Evolutionary conservation across 1,139 yeast species (phyloP).

Genomic region (Yamadazyma mexicana): DNA sequence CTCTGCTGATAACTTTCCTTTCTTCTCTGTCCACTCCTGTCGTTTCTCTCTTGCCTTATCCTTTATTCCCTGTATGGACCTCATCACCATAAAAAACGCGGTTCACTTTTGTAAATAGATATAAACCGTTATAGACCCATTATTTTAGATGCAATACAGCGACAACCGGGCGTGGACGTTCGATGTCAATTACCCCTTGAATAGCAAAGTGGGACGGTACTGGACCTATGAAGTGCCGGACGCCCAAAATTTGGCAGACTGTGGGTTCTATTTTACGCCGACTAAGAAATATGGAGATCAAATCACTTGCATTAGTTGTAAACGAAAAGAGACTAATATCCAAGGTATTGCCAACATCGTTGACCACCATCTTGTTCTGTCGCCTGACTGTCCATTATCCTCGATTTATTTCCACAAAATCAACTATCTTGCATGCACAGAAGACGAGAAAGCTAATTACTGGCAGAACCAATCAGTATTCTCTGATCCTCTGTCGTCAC

Average conservation of each 20-base stretch:
- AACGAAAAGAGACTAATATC: conserved; percentile 41
- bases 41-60: not conserved
- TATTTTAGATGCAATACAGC: conserved; percentile 18
- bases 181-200: conserved; percentile 12
- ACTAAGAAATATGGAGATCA: conserved; percentile 44
- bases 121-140: not conserved
- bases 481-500: conserved; percentile 28
- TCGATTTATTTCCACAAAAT: conserved; percentile 25
- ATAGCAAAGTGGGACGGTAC: conserved; percentile 13
- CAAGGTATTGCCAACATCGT: conserved; percentile 32
- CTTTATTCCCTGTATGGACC: not conserved
- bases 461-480: conserved; percentile 23
- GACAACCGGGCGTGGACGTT: conserved; percentile 19
- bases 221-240: conserved; percentile 19
- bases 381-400: conserved; percentile 51
- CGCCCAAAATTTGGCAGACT: conserved; percentile 39
- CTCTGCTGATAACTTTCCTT: not conserved
- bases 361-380: conserved; percentile 45
- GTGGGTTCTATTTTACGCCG: conserved; percentile 75
- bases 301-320: conserved; percentile 64
- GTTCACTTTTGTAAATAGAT: not conserved
- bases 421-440: conserved; percentile 10
- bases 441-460: conserved; percentile 12
- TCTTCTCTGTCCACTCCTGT: not conserved
- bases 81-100: not conserved